A percentile compares a stretch with the other conserved stretches of the same genome.
Evolutionary conservation across 305 asterid genomes (phyloP).

Genomic region (Caryopteris hybrid): DNA sequence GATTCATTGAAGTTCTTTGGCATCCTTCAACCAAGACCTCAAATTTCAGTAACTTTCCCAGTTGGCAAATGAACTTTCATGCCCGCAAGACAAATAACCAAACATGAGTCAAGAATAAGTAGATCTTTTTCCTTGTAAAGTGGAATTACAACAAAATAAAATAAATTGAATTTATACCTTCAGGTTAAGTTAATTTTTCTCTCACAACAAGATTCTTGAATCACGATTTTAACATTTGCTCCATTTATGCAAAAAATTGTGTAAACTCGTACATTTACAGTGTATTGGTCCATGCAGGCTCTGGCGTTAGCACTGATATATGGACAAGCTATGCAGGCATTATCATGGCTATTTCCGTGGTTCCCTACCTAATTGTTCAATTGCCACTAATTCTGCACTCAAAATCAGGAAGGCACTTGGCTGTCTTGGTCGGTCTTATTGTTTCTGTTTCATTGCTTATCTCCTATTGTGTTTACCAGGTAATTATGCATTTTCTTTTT

Average conservation of each 20-base stretch:
- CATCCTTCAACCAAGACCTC: not conserved
- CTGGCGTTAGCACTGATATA: constrained; percentile 77
- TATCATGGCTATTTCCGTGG: constrained; percentile 81
- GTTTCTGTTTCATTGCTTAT: constrained; percentile 58
- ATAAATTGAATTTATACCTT: not conserved
- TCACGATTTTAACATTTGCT: not conserved
- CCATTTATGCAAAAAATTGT: not conserved
- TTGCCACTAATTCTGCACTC: constrained; percentile 58
- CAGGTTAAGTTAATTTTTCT: not conserved
- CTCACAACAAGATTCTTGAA: not conserved
- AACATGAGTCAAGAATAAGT: not conserved
- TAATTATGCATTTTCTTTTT: constrained; percentile 20
- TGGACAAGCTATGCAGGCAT: constrained; percentile 85
- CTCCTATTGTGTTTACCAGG: constrained; percentile 92
- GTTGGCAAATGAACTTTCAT: not conserved
- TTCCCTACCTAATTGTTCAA: constrained; percentile 77
- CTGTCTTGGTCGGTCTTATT: constrained; percentile 73
- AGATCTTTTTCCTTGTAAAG: not conserved
- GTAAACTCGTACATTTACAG: not conserved
- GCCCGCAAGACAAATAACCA: not conserved
- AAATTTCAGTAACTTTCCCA: not conserved
- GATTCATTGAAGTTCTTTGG: not conserved
- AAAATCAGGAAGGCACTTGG: constrained; percentile 56
- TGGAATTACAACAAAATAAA: not conserved
- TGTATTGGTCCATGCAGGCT: constrained; percentile 47